Conservation (phyloP, 306 rosid species). For the Albizia julibrissin region DNA sequence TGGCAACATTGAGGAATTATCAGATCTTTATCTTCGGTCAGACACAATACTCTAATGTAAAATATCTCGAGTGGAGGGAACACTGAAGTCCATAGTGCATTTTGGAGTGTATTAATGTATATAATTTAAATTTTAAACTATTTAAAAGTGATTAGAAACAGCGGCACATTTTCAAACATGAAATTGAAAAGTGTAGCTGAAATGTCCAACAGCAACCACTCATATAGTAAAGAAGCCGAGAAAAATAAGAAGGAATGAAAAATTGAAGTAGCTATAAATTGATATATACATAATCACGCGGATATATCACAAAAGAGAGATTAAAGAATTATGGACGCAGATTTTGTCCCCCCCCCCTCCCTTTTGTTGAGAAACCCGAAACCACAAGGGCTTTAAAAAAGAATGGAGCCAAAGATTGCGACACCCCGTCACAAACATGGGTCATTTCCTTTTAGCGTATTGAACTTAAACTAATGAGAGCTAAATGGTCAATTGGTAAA, state of each 20-base stretch:
- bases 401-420: background rate
- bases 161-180: background rate
- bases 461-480: background rate
- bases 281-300: no score
- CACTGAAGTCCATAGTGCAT: no score
- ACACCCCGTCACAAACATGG: background rate
- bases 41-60: background rate
- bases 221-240: background rate
- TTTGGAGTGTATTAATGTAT: no score
- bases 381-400: background rate
- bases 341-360: background rate
- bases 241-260: background rate
- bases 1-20: background rate
- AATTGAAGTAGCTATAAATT: background rate
- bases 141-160: background rate
- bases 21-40: background rate
- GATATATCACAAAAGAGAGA: background rate
- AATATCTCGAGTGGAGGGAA: no score
- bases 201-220: background rate
- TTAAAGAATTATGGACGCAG: background rate
- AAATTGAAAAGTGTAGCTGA: background rate
- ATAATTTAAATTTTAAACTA: no score
- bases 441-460: background rate
- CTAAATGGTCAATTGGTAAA: conserved; percentile 31
- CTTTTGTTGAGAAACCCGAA: background rate